phyloP scores from a whole-genome alignment of 2,329 filamentous ascomycete species.

The Fusarium acutatum region DNA sequence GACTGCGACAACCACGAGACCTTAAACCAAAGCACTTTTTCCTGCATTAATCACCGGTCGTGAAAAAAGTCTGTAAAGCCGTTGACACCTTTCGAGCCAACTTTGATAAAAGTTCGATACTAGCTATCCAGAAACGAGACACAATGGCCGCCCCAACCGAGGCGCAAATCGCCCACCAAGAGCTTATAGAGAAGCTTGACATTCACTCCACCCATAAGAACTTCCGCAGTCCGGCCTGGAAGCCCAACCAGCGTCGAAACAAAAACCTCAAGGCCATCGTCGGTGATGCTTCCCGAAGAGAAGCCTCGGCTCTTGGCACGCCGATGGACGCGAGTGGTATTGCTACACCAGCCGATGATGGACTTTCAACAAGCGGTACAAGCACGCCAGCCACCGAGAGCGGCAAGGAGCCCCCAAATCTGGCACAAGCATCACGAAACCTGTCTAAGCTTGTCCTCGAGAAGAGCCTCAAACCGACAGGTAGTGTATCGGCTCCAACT shows the following conservation, averaged over 20 bases:
- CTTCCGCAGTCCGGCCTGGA: slow-evolving; percentile 92
- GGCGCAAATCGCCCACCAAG: slow-evolving; percentile 81
- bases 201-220: slow-evolving; percentile 85
- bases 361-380: slow-evolving; percentile 65
- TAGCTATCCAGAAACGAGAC: slow-evolving; percentile 22
- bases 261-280: slow-evolving; percentile 99
- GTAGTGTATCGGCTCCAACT: slow-evolving; percentile 62
- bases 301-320: slow-evolving; percentile 86
- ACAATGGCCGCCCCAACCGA: slow-evolving; percentile 73
- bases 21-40: not conserved
- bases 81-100: not conserved
- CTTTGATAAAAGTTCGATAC: not conserved
- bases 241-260: slow-evolving; percentile 92
- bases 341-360: slow-evolving; percentile 70
- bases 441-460: slow-evolving; percentile 89
- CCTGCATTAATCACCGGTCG: not conserved
- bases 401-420: slow-evolving; percentile 67
- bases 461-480: slow-evolving; percentile 68
- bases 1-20: not conserved
- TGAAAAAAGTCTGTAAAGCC: not conserved
- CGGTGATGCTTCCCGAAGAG: slow-evolving; percentile 85
- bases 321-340: slow-evolving; percentile 79
- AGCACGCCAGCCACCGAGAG: slow-evolving; percentile 62
- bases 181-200: slow-evolving; percentile 90
- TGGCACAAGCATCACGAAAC: slow-evolving; percentile 88